These are phyloP conservation scores for Globisporangium camurandrum DNA, from an alignment of 352 stramenopile genomes.

Conservation along the genomic window DNA sequence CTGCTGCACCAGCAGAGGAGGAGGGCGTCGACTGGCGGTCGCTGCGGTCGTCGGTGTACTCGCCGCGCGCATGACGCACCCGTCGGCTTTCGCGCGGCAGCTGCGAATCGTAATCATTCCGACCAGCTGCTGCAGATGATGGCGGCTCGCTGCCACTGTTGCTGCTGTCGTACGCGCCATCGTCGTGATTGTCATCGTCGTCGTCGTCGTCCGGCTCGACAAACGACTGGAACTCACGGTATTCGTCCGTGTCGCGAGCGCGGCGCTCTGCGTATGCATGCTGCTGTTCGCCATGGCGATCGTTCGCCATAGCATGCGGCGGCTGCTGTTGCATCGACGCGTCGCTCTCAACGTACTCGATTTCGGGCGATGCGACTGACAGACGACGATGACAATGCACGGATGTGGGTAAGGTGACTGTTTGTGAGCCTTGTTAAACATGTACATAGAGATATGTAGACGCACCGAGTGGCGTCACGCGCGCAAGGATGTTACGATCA, in stretches of 20 bases:
- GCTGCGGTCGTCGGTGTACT: slow-evolving; percentile 21
- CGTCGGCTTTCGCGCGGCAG: slow-evolving; percentile 1
- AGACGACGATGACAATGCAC: not conserved
- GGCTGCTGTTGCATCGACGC: not conserved
- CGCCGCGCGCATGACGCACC: slow-evolving; percentile 10
- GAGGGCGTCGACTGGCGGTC: slow-evolving; percentile 11
- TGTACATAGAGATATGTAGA: not conserved
- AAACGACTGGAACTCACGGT: slow-evolving; percentile 48
- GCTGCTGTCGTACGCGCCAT: slow-evolving; percentile 5
- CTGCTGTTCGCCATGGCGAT: not conserved
- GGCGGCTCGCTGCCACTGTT: slow-evolving; percentile 12
- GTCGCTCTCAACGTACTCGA: slow-evolving; percentile 26
- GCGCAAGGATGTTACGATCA: slow-evolving; percentile 63
- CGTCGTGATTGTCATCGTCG: not conserved
- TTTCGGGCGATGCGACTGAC: slow-evolving; percentile 29
- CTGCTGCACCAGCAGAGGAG: too few species aligned
- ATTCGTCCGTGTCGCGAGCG: slow-evolving; percentile 25
- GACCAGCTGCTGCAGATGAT: too few species aligned
- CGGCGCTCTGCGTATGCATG: slow-evolving; percentile 6
- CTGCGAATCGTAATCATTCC: too few species aligned
- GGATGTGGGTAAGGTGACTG: not conserved
- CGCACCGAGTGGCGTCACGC: slow-evolving; percentile 45
- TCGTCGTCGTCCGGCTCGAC: slow-evolving; percentile 28
- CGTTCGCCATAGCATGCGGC: too few species aligned
- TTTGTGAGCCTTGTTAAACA: not conserved